phyloP scores from a whole-genome alignment of 371 early-diverging fungal genomes.

The Rhizopus arrhizus region DNA sequence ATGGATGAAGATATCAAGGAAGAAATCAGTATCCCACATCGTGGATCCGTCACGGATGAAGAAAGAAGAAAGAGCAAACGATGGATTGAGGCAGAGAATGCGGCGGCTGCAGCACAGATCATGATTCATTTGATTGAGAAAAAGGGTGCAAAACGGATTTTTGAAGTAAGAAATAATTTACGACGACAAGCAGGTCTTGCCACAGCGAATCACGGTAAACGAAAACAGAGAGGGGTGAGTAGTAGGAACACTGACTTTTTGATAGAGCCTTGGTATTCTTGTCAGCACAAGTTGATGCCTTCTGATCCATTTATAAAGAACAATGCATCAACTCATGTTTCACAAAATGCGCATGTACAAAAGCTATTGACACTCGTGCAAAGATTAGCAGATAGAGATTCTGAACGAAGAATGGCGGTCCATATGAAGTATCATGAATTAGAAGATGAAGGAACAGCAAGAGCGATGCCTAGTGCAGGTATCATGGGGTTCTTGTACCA shows the following conservation, averaged over 20 bases:
- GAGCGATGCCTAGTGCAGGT: constrained; percentile 58
- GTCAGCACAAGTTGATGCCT: constrained; percentile 11
- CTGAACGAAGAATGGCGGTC: constrained; percentile 46
- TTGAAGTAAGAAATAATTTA: constrained; percentile 39
- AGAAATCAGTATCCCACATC: neutral
- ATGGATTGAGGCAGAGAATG: constrained; percentile 25
- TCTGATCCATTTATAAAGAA: constrained; percentile 4
- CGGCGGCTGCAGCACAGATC: constrained; percentile 36
- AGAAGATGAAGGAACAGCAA: constrained; percentile 58
- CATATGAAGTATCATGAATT: constrained; percentile 58
- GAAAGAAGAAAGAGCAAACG: constrained; percentile 8
- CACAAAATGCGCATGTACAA: constrained; percentile 41
- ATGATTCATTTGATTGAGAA: constrained; percentile 47
- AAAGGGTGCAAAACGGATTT: constrained; percentile 38
- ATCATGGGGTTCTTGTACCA: constrained; percentile 52
- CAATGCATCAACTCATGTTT: neutral
- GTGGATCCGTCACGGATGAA: neutral
- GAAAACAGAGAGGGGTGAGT: neutral
- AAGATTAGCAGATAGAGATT: constrained; percentile 44
- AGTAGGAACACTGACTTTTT: neutral
- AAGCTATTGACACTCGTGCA: constrained; percentile 36
- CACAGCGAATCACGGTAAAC: constrained; percentile 4
- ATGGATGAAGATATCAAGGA: constrained; percentile 28
- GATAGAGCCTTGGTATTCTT: constrained; percentile 21
- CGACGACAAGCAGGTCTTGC: constrained; percentile 12